Conservation (phyloP, 2,329 filamentous ascomycete genomes). For the Leptographium procerum region DNA sequence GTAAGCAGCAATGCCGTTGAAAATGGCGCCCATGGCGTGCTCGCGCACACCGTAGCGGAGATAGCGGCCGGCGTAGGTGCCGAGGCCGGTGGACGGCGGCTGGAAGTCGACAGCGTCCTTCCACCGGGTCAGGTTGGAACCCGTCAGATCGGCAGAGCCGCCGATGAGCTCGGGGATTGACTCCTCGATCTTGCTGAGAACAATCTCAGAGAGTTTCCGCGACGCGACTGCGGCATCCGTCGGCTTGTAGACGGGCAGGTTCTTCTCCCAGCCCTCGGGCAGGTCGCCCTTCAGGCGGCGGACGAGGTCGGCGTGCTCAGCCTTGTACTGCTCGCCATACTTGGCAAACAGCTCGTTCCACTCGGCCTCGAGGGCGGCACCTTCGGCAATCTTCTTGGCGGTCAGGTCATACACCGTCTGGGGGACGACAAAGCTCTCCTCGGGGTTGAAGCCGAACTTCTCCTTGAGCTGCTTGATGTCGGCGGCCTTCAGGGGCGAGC, state of each 20-base stretch:
- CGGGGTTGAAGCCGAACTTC: slow-evolving; percentile 93
- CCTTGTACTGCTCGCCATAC: slow-evolving; percentile 68
- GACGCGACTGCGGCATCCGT: slow-evolving; percentile 76
- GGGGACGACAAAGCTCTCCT: slow-evolving; percentile 84
- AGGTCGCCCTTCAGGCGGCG: slow-evolving; percentile 75
- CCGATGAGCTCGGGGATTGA: slow-evolving; percentile 83
- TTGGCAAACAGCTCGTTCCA: slow-evolving; percentile 91
- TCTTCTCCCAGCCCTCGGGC: slow-evolving; percentile 93
- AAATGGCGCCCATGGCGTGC: slow-evolving; percentile 84
- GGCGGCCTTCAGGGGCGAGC: slow-evolving; percentile 87
- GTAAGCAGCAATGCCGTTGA: slow-evolving; percentile 92
- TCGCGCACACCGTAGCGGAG: slow-evolving; percentile 86
- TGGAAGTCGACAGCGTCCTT: slow-evolving; percentile 98
- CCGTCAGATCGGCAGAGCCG: slow-evolving; percentile 94
- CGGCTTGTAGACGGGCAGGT: slow-evolving; percentile 81
- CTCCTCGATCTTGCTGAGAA: slow-evolving; percentile 77
- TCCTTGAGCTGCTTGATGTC: slow-evolving; percentile 89
- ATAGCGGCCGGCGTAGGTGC: slow-evolving; percentile 79
- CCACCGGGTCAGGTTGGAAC: slow-evolving; percentile 97
- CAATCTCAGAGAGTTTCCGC: slow-evolving; percentile 90
- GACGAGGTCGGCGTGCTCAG: slow-evolving; percentile 67
- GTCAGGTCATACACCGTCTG: slow-evolving; percentile 91
- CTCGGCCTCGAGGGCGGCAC: slow-evolving; percentile 81
- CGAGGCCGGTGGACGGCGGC: slow-evolving; percentile 72
- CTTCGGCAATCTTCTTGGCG: slow-evolving; percentile 71